Evolutionary conservation across 2,329 filamentous ascomycete genomes (phyloP), one percentile per base, ranked within the genome.

Genomic region (Sarocladium brachiariae): DNA sequence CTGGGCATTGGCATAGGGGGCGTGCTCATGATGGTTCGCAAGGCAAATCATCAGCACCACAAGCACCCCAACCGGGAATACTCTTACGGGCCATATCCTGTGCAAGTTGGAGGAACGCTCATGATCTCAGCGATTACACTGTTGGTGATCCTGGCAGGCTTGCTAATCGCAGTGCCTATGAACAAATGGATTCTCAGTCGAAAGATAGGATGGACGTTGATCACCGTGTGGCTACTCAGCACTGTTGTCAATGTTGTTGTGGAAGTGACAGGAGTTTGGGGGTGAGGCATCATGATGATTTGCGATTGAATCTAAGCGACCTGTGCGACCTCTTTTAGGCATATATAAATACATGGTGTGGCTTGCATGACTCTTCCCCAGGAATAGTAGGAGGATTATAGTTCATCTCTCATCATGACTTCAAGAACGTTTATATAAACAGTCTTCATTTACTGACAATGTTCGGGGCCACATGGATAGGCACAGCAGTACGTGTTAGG

Each of bases 1-100:
- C 79, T 99, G 3, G 93, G 93, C 0, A 91, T 99, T 49, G 93
- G 93, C n/a, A 74, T 97, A 3, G 87, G 87, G 23, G 93, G 93
- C 14, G 78, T 89, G 34, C 95, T 91, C 64, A 93, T 96, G 78
- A 91, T 88, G 51, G 75, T 95, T 14, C 77, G 78, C 50, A 77
- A 81, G 27, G 86, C 86, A 16, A 80, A 86, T 58, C 75, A 80
- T 55, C 74, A 75, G 49, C 81, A 88, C 54, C 68, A 72, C 24
- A 84, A 84, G 57, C 83, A 92, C 59, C 87, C 87, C 0, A 72
- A 81, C 16, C 70, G 73, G 52, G 77, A 81, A 4, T 67, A 86
- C 51, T 70, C 75, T 51, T 91, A 90, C 64, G 80, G 83, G 57
- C 81, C 88, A 1, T 97, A 96, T 64, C 77, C 83, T 51, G 87